Percentiles rank a stretch among this genome's conserved stretches.
Evolutionary conservation across 441 rosid genomes (phyloP).

Genomic region (Capsella rubella): DNA sequence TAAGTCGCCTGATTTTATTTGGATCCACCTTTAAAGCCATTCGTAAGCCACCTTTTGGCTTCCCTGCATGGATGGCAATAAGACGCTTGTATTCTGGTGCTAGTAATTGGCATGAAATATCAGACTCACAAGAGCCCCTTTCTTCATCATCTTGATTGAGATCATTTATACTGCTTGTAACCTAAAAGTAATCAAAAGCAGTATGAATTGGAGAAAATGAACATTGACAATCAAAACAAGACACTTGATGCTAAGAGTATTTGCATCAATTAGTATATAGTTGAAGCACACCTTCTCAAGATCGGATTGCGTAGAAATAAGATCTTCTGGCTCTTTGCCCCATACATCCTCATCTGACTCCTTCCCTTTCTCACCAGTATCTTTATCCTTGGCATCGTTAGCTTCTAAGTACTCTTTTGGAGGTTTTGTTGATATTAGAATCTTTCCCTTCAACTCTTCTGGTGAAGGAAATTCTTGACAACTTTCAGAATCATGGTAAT

Average conservation of each 20-base stretch:
- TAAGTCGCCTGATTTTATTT: slow-evolving; percentile 64
- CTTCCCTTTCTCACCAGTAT: slow-evolving; percentile 43
- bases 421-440: slow-evolving; percentile 70
- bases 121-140: slow-evolving; percentile 36
- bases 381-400: slow-evolving; percentile 43
- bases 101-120: slow-evolving; percentile 29
- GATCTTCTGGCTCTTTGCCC: slow-evolving; percentile 51
- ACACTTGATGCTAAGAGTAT: slow-evolving; percentile 4
- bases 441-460: slow-evolving; percentile 56
- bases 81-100: slow-evolving; percentile 56
- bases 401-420: slow-evolving; percentile 68
- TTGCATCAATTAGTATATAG: neutral
- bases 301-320: slow-evolving; percentile 44
- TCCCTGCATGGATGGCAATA: slow-evolving; percentile 63
- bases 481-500: slow-evolving; percentile 50
- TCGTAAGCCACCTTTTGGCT: slow-evolving; percentile 59
- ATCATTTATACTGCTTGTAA: slow-evolving; percentile 43
- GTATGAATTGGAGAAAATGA: neutral
- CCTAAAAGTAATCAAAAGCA: slow-evolving; percentile 46
- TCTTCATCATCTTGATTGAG: slow-evolving; percentile 48
- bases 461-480: slow-evolving; percentile 63
- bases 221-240: slow-evolving; percentile 6
- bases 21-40: slow-evolving; percentile 55
- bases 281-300: slow-evolving; percentile 55
- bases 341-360: slow-evolving; percentile 52